Conservation (phyloP, 192 early-diverging fungal species). For the Rhizophagus sp. region DNA sequence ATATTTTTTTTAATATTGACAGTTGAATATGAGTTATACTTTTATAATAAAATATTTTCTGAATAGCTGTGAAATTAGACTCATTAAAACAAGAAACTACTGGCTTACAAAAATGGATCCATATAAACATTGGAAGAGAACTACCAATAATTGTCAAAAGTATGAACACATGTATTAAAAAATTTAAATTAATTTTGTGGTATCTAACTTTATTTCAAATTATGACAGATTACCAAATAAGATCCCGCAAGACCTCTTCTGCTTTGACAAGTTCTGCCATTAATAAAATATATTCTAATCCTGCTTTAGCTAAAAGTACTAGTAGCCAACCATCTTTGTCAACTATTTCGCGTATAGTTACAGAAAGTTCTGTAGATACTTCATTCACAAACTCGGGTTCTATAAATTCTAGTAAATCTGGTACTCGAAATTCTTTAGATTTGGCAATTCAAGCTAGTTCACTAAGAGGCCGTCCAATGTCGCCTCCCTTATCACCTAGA, state of each 20-base stretch:
- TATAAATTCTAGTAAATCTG: background rate
- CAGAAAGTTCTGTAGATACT: background rate
- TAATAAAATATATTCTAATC: conserved; percentile 14
- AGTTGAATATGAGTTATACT: too few relatives aligned
- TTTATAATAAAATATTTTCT: background rate
- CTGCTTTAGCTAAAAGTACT: background rate
- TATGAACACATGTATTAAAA: background rate
- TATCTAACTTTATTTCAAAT: background rate
- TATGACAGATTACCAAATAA: background rate
- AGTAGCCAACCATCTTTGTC: conserved; percentile 18
- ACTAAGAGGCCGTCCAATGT: background rate
- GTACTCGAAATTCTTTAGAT: background rate
- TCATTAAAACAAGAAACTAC: conserved; percentile 24
- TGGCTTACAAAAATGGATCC: conserved; percentile 19
- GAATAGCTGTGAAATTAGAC: conserved; percentile 13
- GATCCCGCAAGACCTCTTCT: background rate
- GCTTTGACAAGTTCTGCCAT: background rate
- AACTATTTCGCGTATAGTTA: background rate
- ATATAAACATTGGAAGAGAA: conserved; percentile 7
- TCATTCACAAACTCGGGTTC: background rate
- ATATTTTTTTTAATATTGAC: too few relatives aligned
- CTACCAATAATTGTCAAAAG: background rate
- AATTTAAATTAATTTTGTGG: background rate
- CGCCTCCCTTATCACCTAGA: conserved; percentile 10
- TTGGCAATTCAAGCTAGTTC: conserved; percentile 2